phyloP scores from a whole-genome alignment of 2,329 filamentous ascomycete genomes.

The Sordariomycetes sp. region DNA sequence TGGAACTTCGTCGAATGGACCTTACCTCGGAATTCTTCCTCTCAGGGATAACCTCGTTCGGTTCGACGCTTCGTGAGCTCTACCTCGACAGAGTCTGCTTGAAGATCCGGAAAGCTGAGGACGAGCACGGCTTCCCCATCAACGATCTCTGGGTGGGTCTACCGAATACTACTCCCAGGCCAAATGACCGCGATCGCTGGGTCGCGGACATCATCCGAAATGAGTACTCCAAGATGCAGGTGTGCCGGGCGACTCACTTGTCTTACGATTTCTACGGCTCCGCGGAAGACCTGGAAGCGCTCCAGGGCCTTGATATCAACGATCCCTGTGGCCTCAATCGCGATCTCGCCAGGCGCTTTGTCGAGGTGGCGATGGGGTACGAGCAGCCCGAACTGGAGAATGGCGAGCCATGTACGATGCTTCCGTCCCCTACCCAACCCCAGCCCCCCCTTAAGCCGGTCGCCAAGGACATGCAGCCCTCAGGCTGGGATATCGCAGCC shows the following conservation, averaged over 20 bases:
- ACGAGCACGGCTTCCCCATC: constrained; percentile 19
- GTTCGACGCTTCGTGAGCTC: constrained; percentile 28
- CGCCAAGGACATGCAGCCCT: constrained; percentile 1
- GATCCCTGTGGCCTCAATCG: constrained; percentile 2
- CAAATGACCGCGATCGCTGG: constrained; percentile 25
- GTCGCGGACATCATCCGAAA: constrained; percentile 29
- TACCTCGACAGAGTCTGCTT: constrained; percentile 34
- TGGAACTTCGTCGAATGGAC: constrained; percentile 32
- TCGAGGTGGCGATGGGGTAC: constrained; percentile 6
- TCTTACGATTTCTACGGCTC: constrained; percentile 22
- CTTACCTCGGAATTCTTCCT: constrained; percentile 24
- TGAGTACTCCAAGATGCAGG: constrained; percentile 20
- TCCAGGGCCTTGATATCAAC: constrained; percentile 1
- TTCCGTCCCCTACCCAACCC: neutral
- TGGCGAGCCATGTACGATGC: neutral
- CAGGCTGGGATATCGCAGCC: neutral
- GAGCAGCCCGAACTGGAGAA: neutral
- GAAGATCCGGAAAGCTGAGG: constrained; percentile 25
- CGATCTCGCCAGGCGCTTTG: constrained; percentile 1
- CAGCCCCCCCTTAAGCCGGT: neutral
- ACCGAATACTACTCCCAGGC: constrained; percentile 26
- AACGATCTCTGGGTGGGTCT: constrained; percentile 33
- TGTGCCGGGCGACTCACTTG: constrained; percentile 32
- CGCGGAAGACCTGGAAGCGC: neutral
- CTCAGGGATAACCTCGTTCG: constrained; percentile 21